phyloP scores from a whole-genome alignment of 1,139 yeast species.

The Kurtzmaniella quercitrusa region DNA sequence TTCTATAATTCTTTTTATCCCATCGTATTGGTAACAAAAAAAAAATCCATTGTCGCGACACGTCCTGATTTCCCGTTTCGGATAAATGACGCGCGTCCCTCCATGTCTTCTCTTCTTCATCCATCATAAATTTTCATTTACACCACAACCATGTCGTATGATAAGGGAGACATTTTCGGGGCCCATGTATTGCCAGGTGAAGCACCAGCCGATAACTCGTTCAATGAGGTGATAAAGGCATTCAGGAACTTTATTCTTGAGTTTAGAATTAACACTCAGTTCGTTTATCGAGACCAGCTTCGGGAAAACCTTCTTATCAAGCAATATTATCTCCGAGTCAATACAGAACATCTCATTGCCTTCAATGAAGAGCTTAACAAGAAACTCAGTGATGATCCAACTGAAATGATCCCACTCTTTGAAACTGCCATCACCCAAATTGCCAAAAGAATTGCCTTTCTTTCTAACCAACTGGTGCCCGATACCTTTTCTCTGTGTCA shows the following conservation, averaged over 20 bases:
- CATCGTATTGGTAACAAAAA: no score
- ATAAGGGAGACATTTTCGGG: slow-evolving; percentile 73
- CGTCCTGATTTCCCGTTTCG: not conserved
- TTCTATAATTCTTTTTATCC: no score
- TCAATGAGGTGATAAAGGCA: slow-evolving; percentile 73
- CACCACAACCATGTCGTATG: slow-evolving; percentile 54
- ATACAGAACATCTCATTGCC: slow-evolving; percentile 80
- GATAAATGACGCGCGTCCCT: not conserved
- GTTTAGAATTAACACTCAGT: slow-evolving; percentile 77
- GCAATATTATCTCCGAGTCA: slow-evolving; percentile 68
- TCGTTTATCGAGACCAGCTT: slow-evolving; percentile 86
- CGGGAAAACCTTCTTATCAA: slow-evolving; percentile 81
- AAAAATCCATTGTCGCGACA: no score
- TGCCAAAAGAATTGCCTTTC: slow-evolving; percentile 73
- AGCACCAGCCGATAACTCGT: slow-evolving; percentile 59
- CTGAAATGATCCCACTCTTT: slow-evolving; percentile 83
- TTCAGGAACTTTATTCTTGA: slow-evolving; percentile 82
- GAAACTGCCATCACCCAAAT: slow-evolving; percentile 89
- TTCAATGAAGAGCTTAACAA: slow-evolving; percentile 89
- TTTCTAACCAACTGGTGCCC: slow-evolving; percentile 54
- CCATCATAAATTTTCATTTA: not conserved
- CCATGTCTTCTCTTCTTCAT: not conserved
- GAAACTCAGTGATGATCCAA: slow-evolving; percentile 78
- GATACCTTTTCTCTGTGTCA: slow-evolving; percentile 72
- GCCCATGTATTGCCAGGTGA: slow-evolving; percentile 89